Percentiles rank a stretch among this genome's conserved stretches.
Evolutionary conservation across 495 filamentous ascomycete species (phyloP).

Genomic region (Letharia columbiana): DNA sequence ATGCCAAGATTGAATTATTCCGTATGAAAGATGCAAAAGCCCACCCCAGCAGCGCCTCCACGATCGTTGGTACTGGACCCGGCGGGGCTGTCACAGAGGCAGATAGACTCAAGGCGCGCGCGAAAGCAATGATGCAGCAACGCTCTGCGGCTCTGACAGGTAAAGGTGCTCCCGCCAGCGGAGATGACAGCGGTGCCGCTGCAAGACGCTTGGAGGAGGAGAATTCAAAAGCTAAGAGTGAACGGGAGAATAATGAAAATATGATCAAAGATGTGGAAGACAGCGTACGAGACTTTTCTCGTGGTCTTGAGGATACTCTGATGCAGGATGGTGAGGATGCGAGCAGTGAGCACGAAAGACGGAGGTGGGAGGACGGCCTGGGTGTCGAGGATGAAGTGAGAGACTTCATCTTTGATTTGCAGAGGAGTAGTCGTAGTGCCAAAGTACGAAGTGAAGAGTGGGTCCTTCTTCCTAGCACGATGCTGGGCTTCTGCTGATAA

Average conservation of each 20-base stretch:
- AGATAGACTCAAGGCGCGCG: slow-evolving; percentile 87
- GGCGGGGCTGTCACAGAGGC: slow-evolving; percentile 88
- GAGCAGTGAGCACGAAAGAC: slow-evolving; percentile 74
- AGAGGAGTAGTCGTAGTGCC: slow-evolving; percentile 69
- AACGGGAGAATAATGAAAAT: slow-evolving; percentile 85
- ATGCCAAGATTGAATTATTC: slow-evolving; percentile 90
- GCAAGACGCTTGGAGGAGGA: slow-evolving; percentile 80
- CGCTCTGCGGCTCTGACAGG: slow-evolving; percentile 87
- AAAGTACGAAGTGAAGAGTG: slow-evolving; percentile 68
- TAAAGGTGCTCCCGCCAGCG: slow-evolving; percentile 52
- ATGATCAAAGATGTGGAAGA: slow-evolving; percentile 98
- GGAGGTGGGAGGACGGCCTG: slow-evolving; percentile 93
- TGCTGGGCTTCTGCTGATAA: slow-evolving; percentile 11
- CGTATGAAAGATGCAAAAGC: slow-evolving; percentile 86
- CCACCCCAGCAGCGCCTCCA: slow-evolving; percentile 70
- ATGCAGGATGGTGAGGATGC: slow-evolving; percentile 68
- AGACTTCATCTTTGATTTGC: slow-evolving; percentile 95
- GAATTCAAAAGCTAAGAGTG: slow-evolving; percentile 65
- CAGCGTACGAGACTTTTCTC: slow-evolving; percentile 82
- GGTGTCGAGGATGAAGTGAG: slow-evolving; percentile 94
- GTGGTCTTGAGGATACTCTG: slow-evolving; percentile 73
- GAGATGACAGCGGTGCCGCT: slow-evolving; percentile 66
- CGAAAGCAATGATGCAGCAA: slow-evolving; percentile 97
- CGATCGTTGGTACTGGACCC: slow-evolving; percentile 87
- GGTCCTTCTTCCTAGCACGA: slow-evolving; percentile 17